A percentile compares a stretch with the other conserved stretches of the same genome.
Evolutionary conservation across 768 basidiomycete genomes (phyloP).

Genomic region (Pisolithus orientalis): DNA sequence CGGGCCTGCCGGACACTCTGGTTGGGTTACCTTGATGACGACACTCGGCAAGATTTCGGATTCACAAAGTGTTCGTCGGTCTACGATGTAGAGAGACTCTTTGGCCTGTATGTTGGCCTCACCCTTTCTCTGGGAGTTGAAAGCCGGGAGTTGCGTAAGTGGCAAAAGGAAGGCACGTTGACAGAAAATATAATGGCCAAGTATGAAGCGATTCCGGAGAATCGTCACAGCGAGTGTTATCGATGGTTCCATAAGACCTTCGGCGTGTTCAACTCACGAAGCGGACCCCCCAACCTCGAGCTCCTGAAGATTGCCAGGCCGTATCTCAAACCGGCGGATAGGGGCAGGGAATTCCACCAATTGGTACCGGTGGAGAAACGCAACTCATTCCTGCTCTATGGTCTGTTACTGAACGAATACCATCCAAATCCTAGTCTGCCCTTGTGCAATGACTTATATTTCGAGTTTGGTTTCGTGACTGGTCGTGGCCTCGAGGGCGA

Average conservation of each 20-base stretch:
- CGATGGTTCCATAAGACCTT: too few relatives aligned
- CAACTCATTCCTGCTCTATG: not conserved
- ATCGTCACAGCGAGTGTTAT: too few relatives aligned
- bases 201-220: slow-evolving; percentile 9
- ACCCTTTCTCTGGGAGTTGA: slow-evolving; percentile 14
- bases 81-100: slow-evolving; percentile 11
- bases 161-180: slow-evolving; percentile 26
- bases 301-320: not conserved
- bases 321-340: not conserved
- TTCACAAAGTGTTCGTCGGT: slow-evolving; percentile 18
- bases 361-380: not conserved
- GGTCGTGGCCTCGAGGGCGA: not conserved
- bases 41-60: slow-evolving; percentile 29
- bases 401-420: not conserved
- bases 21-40: slow-evolving; percentile 19
- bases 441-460: not conserved
- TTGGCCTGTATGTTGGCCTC: slow-evolving; percentile 20
- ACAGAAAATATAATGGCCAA: slow-evolving; percentile 24
- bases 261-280: too few relatives aligned
- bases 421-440: not conserved
- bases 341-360: not conserved
- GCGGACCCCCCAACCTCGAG: not conserved
- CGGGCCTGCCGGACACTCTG: not conserved
- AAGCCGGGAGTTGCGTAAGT: slow-evolving; percentile 22
- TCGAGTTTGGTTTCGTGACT: slow-evolving; percentile 13